Evolutionary conservation across 2,329 filamentous ascomycete genomes (phyloP), one percentile per base, ranked within the genome.

Genomic region (Torrubiellomyces zombiae): DNA sequence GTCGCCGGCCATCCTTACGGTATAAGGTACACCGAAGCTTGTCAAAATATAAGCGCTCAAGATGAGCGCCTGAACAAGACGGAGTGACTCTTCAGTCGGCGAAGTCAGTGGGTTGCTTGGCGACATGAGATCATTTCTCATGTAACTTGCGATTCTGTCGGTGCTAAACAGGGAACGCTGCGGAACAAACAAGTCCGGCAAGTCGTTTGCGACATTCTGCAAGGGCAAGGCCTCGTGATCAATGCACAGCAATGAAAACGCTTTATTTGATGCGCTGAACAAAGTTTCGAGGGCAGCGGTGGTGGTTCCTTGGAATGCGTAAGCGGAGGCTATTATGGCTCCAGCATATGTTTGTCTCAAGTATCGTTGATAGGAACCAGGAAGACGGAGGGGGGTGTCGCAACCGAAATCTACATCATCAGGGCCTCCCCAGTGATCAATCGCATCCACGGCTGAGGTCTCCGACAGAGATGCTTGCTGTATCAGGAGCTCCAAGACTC

Each of bases 401-500:
- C 63, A 66, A 4, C 72, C 75, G 4, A 81, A 44, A 35, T 83
- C 74, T 23, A 75, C 60, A 39, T 85, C 78, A 6, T 56, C 55
- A 1, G 77, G 75, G 0, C 78, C 79, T 37, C 75, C 68, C 78
- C 78, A 86, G 34, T 77, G 65, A 31, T 72, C 63, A 17, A 83
- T 54, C 6, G 65, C 70, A 24, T 60, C 58, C 16, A 72, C 56
- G n/a, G 68, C 64, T n/a, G 71, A 53, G 14, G 47, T 53, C 60
- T 80, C 76, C 10, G 69, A 63, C 12, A 55, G 56, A 4, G 56
- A 54, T 1, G 76, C 70, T 31, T 70, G 66, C 3, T 51, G 42
- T 9, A 64, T 56, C 19, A 86, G 56, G 76, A 77, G 85, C 27
- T 63, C 56, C 26, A 78, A 67, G 4, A 75, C 56, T 33, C 66